Percentiles rank a stretch among this genome's conserved stretches.
Evolutionary conservation across 169 alveolate genomes (phyloP).

Genomic region (Plasmodium vivax): DNA sequence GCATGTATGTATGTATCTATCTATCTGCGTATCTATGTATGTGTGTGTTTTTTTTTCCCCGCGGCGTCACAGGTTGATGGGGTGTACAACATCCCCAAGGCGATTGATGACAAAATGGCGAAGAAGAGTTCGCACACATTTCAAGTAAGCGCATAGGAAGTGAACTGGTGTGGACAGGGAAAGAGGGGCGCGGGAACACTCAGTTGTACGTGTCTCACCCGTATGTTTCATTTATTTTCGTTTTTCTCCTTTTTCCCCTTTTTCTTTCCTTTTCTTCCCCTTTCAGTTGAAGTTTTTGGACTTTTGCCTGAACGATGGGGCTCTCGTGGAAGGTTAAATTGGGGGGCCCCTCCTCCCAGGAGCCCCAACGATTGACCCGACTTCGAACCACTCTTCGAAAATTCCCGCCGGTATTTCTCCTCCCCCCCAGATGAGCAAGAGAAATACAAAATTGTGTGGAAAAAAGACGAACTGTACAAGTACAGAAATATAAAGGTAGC

Average conservation of each 20-base stretch:
- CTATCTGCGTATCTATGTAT: background rate
- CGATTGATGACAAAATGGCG: conserved; percentile 4
- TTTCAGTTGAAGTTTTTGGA: conserved; percentile 37
- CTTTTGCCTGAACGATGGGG: conserved; percentile 21
- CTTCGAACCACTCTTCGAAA: background rate
- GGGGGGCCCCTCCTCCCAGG: background rate
- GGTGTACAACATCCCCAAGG: conserved; percentile 19
- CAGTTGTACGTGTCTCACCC: background rate
- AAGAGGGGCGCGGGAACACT: background rate
- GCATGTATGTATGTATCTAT: too few relatives aligned
- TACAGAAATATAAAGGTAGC: conserved; percentile 62
- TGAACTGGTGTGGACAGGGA: background rate
- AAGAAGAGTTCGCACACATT: conserved; percentile 27
- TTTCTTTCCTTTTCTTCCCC: background rate
- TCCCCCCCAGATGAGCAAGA: conserved; percentile 20
- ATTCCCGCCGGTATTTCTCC: background rate
- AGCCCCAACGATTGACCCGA: background rate
- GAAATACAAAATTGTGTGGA: conserved; percentile 34
- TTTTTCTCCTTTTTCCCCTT: background rate
- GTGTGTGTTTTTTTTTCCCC: background rate
- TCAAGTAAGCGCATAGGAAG: conserved; percentile 14
- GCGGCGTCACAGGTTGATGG: conserved; percentile 24
- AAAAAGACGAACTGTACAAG: conserved; percentile 26
- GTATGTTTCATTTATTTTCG: background rate
- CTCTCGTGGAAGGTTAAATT: conserved; percentile 33